These are phyloP conservation scores for Fusarium decemcellulare DNA, from an alignment of 2,329 filamentous ascomycete species.

Conservation along the genomic window DNA sequence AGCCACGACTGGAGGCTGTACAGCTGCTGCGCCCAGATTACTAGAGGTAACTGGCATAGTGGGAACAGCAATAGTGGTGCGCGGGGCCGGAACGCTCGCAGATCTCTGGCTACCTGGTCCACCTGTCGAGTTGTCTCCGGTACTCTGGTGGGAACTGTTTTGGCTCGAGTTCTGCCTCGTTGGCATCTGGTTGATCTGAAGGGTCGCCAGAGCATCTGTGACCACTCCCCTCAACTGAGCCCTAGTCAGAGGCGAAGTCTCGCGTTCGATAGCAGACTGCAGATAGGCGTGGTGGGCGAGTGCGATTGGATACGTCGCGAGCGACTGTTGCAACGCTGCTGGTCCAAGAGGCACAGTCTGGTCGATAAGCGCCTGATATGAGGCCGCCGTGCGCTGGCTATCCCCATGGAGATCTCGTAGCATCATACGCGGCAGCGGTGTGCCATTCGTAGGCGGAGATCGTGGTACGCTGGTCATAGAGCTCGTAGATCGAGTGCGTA, in stretches of 20 bases:
- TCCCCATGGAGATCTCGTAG: slow-evolving; percentile 45
- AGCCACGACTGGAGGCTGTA: slow-evolving; percentile 29
- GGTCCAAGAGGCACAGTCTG: slow-evolving; percentile 65
- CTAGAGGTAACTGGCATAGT: neutral
- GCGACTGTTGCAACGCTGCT: slow-evolving; percentile 60
- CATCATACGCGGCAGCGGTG: slow-evolving; percentile 34
- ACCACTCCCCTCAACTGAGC: slow-evolving; percentile 66
- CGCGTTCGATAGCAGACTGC: slow-evolving; percentile 65
- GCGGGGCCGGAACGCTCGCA: slow-evolving; percentile 1
- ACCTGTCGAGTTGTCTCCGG: slow-evolving; percentile 12
- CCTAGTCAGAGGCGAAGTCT: slow-evolving; percentile 62
- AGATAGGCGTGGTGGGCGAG: slow-evolving; percentile 64
- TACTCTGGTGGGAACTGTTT: slow-evolving; percentile 12
- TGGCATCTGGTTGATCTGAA: slow-evolving; percentile 60
- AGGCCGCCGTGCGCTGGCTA: slow-evolving; percentile 52
- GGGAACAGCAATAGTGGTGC: slow-evolving; percentile 16
- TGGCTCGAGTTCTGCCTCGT: slow-evolving; percentile 41
- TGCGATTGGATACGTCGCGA: slow-evolving; percentile 64
- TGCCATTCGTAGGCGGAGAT: slow-evolving; percentile 22
- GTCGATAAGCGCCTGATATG: slow-evolving; percentile 68
- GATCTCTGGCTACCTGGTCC: slow-evolving; percentile 18
- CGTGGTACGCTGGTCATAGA: slow-evolving; percentile 17
- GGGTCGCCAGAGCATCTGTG: slow-evolving; percentile 59
- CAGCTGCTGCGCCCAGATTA: slow-evolving; percentile 3
- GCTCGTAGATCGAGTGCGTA: slow-evolving; percentile 19